These are phyloP conservation scores for Leccinum solheimii DNA, from an alignment of 1,284 basidiomycete species.

Conservation along the genomic window DNA sequence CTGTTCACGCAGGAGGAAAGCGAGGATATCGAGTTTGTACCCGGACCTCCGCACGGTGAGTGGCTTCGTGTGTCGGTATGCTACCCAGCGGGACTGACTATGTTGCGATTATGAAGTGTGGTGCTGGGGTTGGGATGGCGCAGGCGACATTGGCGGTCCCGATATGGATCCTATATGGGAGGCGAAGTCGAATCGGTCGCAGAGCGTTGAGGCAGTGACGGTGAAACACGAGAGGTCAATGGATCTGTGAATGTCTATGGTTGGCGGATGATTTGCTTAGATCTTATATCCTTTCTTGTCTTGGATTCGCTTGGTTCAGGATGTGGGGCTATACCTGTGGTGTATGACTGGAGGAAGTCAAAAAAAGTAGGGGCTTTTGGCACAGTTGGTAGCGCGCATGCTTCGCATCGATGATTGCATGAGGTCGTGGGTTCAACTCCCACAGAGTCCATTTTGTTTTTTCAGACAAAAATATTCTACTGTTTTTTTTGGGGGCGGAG, in stretches of 20 bases:
- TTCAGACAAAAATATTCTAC: neutral
- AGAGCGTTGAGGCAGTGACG: conserved; percentile 56
- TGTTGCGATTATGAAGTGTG: conserved; percentile 59
- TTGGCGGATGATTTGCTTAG: conserved; percentile 12
- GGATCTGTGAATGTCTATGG: conserved; percentile 18
- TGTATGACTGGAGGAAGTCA: neutral
- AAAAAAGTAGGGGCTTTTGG: conserved; percentile 29
- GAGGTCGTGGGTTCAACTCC: conserved; percentile 42
- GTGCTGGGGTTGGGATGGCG: conserved; percentile 99
- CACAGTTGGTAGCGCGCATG: conserved; percentile 44
- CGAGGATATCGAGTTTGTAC: conserved; percentile 70
- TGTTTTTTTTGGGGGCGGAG: neutral
- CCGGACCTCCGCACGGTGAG: conserved; percentile 87
- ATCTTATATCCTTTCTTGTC: conserved; percentile 9
- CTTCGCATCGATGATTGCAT: conserved; percentile 38
- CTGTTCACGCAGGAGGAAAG: conserved; percentile 87
- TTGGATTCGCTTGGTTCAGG: neutral
- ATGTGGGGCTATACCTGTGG: neutral
- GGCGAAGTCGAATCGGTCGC: conserved; percentile 70
- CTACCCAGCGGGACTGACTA: conserved; percentile 4
- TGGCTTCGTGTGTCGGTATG: conserved; percentile 9
- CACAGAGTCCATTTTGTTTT: conserved; percentile 35
- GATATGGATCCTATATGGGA: conserved; percentile 98
- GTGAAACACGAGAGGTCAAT: conserved; percentile 74
- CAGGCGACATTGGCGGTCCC: conserved; percentile 91